These are phyloP conservation scores for Zasmidium citrigriseum DNA, from an alignment of 2,329 filamentous ascomycete genomes.

Conservation along the genomic window DNA sequence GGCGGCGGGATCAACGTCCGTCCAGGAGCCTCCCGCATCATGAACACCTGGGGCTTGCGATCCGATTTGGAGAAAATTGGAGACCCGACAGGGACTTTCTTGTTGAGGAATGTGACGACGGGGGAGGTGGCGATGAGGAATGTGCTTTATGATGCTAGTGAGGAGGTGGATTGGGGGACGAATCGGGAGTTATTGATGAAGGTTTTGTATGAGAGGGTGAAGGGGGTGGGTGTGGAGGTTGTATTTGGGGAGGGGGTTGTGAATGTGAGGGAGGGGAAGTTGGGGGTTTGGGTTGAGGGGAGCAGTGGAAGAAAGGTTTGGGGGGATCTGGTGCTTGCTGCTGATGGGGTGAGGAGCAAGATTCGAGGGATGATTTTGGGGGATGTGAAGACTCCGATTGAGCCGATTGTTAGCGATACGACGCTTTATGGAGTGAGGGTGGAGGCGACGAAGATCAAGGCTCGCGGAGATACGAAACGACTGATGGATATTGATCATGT, in stretches of 20 bases:
- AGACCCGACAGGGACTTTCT: background rate
- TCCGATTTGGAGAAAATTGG: background rate
- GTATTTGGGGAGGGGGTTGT: background rate
- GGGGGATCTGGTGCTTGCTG: background rate
- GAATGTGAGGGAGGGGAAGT: background rate
- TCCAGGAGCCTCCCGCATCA: background rate
- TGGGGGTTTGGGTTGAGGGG: background rate
- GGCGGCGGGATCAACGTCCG: background rate
- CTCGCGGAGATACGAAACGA: background rate
- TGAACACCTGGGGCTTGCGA: background rate
- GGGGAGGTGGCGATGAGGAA: background rate
- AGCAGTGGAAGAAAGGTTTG: background rate
- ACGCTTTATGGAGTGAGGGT: conserved; percentile 6
- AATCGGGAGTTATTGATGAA: background rate
- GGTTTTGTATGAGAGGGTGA: background rate
- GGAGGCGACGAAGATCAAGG: background rate
- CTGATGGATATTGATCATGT: background rate
- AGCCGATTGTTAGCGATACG: conserved; percentile 4
- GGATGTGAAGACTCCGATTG: background rate
- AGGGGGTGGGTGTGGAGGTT: background rate
- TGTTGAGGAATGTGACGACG: background rate
- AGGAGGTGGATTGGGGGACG: background rate
- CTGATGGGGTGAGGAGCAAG: background rate
- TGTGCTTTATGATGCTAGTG: background rate
- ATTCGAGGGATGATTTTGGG: background rate